Base-by-base conservation (phyloP, 2,329 filamentous ascomycete genomes). In the Apiospora pterosperma region DNA sequence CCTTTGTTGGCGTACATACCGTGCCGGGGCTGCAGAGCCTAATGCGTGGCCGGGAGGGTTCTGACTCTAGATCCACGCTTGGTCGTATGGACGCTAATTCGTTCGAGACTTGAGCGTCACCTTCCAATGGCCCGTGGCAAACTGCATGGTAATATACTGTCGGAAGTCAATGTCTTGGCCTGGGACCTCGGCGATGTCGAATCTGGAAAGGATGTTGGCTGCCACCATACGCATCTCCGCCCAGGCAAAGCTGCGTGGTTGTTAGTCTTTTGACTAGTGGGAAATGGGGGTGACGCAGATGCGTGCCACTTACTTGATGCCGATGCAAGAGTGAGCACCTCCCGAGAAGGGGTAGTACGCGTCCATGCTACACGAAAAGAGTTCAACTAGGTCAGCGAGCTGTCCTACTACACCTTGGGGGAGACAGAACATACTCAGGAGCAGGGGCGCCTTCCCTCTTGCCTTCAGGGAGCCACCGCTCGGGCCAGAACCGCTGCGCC, bases 71-170 rank as follows among this genome's bases (percentile, higher is more conserved):
- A n/a, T n/a, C n/a, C n/a, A n/a, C n/a, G n/a, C n/a, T n/a, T n/a
- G n/a, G n/a, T n/a, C n/a, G n/a, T n/a, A n/a, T n/a, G n/a, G n/a
- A n/a, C n/a, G 1, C 48, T 4, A 34, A 55, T 34, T 55, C 28
- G 12, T 21, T 19, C 59, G 36, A 4, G 59, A 38, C 59, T 61
- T 44, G 14, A 61, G 36, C 3, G 25, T 31, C 0, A 44, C 59
- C 25, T 61, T 42, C 59, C 59, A 61, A 8, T 61, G 59, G 19
- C 59, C 59, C 25, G 36, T 61, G 16, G 36, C 25, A 38, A 61
- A 61, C 59, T 61, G 59, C 59, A 61, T 61, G 10, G 59, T 61
- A 38, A 61, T 61, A 25, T 61, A 61, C 38, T 61, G 59, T 7
- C 59, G 36, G 10, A 61, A 61, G 25, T 61, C 59, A 14, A 61